These are phyloP conservation scores for Kwoniella pini DNA, from an alignment of 768 basidiomycete genomes.

Conservation along the genomic window DNA sequence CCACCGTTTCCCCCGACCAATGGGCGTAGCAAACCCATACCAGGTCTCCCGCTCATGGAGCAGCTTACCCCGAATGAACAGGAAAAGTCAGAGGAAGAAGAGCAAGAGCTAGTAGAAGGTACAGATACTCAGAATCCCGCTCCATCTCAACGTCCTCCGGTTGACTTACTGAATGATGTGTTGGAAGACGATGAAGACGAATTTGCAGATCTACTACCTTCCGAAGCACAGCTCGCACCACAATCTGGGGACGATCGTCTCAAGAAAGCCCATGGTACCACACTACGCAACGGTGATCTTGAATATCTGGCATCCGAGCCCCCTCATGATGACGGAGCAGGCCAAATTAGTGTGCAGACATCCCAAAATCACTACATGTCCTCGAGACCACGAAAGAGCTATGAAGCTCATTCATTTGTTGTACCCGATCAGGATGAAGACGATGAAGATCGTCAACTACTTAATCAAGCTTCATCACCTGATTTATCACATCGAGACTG, in stretches of 20 bases:
- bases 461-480: not conserved
- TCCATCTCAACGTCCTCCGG: too few species aligned
- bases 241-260: too few species aligned
- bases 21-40: too few species aligned
- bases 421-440: slow-evolving; percentile 26
- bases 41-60: too few species aligned
- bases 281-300: not conserved
- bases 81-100: not conserved
- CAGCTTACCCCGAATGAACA: too few species aligned
- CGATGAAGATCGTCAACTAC: slow-evolving; percentile 29
- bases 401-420: slow-evolving; percentile 21
- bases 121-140: too few species aligned
- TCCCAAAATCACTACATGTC: slow-evolving; percentile 16
- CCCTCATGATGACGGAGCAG: not conserved
- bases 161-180: not conserved
- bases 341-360: not conserved
- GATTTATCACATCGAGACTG: too few species aligned
- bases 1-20: too few species aligned
- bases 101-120: not conserved
- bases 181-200: not conserved
- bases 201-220: slow-evolving; percentile 13
- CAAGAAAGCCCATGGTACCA: too few species aligned
- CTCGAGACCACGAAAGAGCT: slow-evolving; percentile 4
- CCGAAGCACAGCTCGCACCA: not conserved
- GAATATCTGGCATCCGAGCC: not conserved